A percentile compares a stretch with the other conserved stretches of the same genome.
These are phyloP conservation scores for Botrytis medusae DNA, from an alignment of 2,329 filamentous ascomycete genomes.

Conservation along the genomic window DNA sequence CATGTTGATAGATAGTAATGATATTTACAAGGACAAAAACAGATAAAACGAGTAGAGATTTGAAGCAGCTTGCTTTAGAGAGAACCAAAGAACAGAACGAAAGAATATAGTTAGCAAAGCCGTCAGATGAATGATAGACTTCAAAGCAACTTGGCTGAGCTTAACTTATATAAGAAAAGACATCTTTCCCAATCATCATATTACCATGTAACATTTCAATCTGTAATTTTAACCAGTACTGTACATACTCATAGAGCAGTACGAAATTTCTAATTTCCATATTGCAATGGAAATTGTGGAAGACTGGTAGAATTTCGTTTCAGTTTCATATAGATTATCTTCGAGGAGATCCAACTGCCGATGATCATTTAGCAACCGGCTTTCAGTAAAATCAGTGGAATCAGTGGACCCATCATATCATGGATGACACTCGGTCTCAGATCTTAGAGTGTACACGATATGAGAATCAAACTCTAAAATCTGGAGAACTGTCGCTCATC, in stretches of 20 bases:
- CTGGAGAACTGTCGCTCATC: background rate
- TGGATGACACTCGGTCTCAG: background rate
- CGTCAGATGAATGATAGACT: background rate
- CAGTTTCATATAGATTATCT: conserved; percentile 1
- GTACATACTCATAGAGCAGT: background rate
- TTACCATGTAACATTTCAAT: background rate
- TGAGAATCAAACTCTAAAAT: background rate
- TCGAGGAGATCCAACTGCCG: background rate
- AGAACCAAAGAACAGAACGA: background rate
- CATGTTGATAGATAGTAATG: background rate
- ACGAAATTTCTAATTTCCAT: background rate
- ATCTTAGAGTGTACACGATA: background rate
- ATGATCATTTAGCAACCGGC: background rate
- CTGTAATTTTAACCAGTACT: background rate
- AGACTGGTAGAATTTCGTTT: background rate
- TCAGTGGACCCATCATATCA: background rate
- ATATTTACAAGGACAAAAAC: background rate
- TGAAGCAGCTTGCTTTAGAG: background rate
- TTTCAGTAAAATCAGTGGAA: background rate
- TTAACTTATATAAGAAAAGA: background rate
- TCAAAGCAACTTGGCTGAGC: background rate
- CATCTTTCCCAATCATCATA: background rate
- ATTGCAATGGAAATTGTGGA: background rate
- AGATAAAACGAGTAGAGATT: background rate
- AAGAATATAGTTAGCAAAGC: background rate